phyloP scores from a whole-genome alignment of 495 filamentous ascomycete genomes.

The Podospora didyma region DNA sequence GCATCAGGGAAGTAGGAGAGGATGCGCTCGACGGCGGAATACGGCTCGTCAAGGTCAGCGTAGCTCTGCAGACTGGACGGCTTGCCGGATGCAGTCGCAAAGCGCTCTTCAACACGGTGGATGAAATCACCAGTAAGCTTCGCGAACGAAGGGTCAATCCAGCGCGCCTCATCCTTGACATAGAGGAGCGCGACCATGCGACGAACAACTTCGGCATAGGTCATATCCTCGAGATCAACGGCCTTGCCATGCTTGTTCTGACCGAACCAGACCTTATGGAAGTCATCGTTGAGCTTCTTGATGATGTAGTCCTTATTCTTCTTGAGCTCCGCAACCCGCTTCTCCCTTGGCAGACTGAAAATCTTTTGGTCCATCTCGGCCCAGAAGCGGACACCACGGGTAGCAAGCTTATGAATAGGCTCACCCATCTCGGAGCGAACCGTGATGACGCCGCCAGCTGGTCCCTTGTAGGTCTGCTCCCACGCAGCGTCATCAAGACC shows the following conservation, averaged over 20 bases:
- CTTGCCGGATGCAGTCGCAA: slow-evolving; percentile 61
- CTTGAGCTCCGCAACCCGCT: slow-evolving; percentile 85
- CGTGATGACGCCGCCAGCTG: slow-evolving; percentile 92
- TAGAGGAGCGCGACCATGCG: slow-evolving; percentile 97
- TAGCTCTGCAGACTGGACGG: slow-evolving; percentile 72
- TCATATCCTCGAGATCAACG: slow-evolving; percentile 97
- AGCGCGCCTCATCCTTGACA: slow-evolving; percentile 86
- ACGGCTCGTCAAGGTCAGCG: slow-evolving; percentile 80
- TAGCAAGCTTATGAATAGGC: slow-evolving; percentile 97
- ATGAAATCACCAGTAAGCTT: slow-evolving; percentile 91
- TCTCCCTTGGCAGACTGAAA: slow-evolving; percentile 92
- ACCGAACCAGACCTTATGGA: slow-evolving; percentile 98
- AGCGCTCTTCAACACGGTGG: slow-evolving; percentile 90
- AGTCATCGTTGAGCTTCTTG: slow-evolving; percentile 95
- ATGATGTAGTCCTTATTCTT: slow-evolving; percentile 94
- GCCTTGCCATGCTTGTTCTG: slow-evolving; percentile 77
- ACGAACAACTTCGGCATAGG: slow-evolving; percentile 85
- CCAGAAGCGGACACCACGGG: slow-evolving; percentile 92
- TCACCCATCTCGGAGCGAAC: slow-evolving; percentile 98
- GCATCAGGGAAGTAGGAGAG: slow-evolving; percentile 80
- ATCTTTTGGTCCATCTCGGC: slow-evolving; percentile 97
- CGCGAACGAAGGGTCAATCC: slow-evolving; percentile 85
- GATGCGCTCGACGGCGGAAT: slow-evolving; percentile 68
- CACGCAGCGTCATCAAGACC: slow-evolving; percentile 85
- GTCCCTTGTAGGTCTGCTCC: slow-evolving; percentile 95